phyloP scores from a whole-genome alignment of 805 yeast species.

The Hanseniaspora taiwanica region DNA sequence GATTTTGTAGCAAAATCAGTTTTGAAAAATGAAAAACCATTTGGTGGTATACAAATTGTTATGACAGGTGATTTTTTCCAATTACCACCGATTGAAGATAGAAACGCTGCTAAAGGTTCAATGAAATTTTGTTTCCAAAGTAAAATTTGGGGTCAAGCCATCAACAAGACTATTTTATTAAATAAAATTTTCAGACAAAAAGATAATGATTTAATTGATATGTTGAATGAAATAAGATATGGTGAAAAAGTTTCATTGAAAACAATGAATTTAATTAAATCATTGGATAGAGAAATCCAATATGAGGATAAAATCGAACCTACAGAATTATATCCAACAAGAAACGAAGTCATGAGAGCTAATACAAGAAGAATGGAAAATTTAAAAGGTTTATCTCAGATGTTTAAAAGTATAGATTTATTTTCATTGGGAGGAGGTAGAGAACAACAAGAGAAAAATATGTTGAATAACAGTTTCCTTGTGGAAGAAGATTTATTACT shows the following conservation, averaged over 20 bases:
- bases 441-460: slow-evolving; percentile 10
- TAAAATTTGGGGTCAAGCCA: slow-evolving; percentile 48
- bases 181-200: slow-evolving; percentile 79
- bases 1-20: slow-evolving; percentile 44
- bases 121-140: slow-evolving; percentile 64
- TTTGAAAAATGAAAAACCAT: slow-evolving; percentile 37
- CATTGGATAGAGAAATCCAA: slow-evolving; percentile 41
- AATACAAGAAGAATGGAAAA: slow-evolving; percentile 39
- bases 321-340: slow-evolving; percentile 78
- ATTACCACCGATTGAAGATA: slow-evolving; percentile 51
- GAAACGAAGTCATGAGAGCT: slow-evolving; percentile 72
- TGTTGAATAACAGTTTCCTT: slow-evolving; percentile 47
- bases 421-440: slow-evolving; percentile 18
- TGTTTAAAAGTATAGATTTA: slow-evolving; percentile 35
- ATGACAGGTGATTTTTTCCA: slow-evolving; percentile 77
- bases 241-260: slow-evolving; percentile 43
- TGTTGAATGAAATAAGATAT: slow-evolving; percentile 68
- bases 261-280: slow-evolving; percentile 35
- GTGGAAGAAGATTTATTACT: slow-evolving; percentile 51
- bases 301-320: slow-evolving; percentile 73
- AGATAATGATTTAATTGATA: slow-evolving; percentile 58
- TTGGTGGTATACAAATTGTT: slow-evolving; percentile 71
- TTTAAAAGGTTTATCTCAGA: slow-evolving; percentile 34
- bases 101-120: slow-evolving; percentile 11
- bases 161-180: slow-evolving; percentile 55